Evolutionary conservation across 1,284 basidiomycete genomes (phyloP).

Genomic region (Trametes polyzona): DNA sequence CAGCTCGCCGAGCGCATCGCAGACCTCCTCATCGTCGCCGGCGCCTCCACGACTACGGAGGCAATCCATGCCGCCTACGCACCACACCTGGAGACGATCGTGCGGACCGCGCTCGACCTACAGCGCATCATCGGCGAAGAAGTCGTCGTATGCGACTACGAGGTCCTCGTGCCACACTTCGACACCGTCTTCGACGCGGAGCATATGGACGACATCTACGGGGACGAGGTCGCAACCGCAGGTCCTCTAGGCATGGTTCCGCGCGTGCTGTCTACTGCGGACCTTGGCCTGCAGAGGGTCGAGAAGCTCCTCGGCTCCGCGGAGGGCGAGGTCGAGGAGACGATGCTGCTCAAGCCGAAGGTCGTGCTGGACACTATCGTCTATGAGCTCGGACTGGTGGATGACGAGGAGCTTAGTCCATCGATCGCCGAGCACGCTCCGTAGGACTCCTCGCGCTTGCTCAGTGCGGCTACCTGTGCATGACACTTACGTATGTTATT

Average conservation of each 20-base stretch:
- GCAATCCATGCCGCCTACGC: constrained; percentile 11
- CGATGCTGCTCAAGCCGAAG: constrained; percentile 41
- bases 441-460: background rate
- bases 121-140: constrained; percentile 60
- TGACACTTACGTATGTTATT: background rate
- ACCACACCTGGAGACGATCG: constrained; percentile 22
- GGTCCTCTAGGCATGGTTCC: constrained; percentile 16
- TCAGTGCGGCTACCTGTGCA: background rate
- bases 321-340: constrained; percentile 24
- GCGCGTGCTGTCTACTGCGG: constrained; percentile 42
- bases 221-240: constrained; percentile 14
- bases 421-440: constrained; percentile 16
- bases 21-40: constrained; percentile 25
- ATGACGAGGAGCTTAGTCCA: constrained; percentile 25
- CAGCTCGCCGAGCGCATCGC: constrained; percentile 29
- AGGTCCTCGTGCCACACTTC: constrained; percentile 44
- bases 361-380: constrained; percentile 39
- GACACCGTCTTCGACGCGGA: constrained; percentile 44
- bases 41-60: constrained; percentile 11
- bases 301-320: constrained; percentile 26
- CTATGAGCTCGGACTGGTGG: constrained; percentile 26
- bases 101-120: constrained; percentile 40
- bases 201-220: constrained; percentile 51
- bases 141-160: constrained; percentile 44
- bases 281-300: constrained; percentile 38